These are phyloP conservation scores for Lachnellula hyalina DNA, from an alignment of 2,329 filamentous ascomycete genomes.

Conservation along the genomic window DNA sequence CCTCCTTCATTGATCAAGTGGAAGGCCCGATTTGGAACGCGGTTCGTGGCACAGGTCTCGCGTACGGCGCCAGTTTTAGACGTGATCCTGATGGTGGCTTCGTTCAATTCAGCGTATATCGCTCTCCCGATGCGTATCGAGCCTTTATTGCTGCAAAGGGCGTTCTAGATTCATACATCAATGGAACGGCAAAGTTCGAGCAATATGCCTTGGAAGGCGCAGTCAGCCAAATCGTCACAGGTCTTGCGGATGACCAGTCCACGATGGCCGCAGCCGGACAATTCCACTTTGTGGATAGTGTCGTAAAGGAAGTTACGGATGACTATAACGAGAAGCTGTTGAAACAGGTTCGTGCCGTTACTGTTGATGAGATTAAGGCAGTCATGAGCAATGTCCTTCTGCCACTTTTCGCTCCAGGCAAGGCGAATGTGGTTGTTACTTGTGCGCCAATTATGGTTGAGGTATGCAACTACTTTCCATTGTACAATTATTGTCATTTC, in stretches of 20 bases:
- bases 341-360: constrained; percentile 70
- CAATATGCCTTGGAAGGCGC: constrained; percentile 69
- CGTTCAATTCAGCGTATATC: constrained; percentile 80
- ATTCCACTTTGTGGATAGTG: constrained; percentile 76
- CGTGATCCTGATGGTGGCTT: constrained; percentile 75
- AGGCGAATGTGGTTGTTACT: constrained; percentile 80
- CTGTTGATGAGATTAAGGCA: constrained; percentile 67
- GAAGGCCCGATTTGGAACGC: constrained; percentile 94
- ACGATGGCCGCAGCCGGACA: constrained; percentile 79
- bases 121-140: constrained; percentile 82
- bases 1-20: constrained; percentile 85
- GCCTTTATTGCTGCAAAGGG: constrained; percentile 74
- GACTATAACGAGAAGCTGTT: constrained; percentile 77
- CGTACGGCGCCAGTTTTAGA: constrained; percentile 79
- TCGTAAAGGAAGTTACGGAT: constrained; percentile 68
- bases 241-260: constrained; percentile 80
- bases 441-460: constrained; percentile 82
- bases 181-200: constrained; percentile 68
- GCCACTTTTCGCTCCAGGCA: constrained; percentile 73
- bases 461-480: constrained; percentile 45
- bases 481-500: constrained; percentile 2
- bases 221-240: constrained; percentile 81
- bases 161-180: constrained; percentile 68
- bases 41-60: constrained; percentile 86
- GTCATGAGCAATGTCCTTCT: constrained; percentile 71